Base-by-base conservation (phyloP, 2,329 filamentous ascomycete species). In the Talaromyces piceae region DNA sequence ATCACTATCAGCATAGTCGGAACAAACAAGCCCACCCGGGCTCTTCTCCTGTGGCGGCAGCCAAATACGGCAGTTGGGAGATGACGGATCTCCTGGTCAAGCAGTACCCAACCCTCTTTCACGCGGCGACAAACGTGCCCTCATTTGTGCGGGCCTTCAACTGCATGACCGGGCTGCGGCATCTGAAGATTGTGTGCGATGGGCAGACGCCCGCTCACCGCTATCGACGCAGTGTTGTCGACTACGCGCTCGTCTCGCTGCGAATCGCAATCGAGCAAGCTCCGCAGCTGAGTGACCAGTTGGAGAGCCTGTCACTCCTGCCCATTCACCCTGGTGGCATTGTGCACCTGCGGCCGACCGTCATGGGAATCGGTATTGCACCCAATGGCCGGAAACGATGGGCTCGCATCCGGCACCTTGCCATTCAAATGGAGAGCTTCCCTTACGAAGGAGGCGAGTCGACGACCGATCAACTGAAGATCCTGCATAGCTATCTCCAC, bases 41-140 rank as follows among this genome's bases (percentile, higher is more conserved):
- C 6, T 37, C 33, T 37, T 37, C 33, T 18, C 33, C 33, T 2
- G 3, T 4, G 33, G 20, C 49, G n/a, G 47, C 58, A 27, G 86
- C 86, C 47, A 91, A 88, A 70, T 94, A 94, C 66, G 87, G 86
- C 58, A 87, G 84, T 65, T 77, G 80, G 59, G 86, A 88, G 61
- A 81, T 93, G 61, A 89, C 84, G 55, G 86, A 91, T 63, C 78
- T 94, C 53, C 77, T 95, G 54, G 87, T 88, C 12, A 83, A 88
- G 64, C 89, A 95, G 70, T 95, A 94, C 62, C 88, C 88, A 48
- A 88, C 90, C 5, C 73, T 95, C 2, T 95, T 95, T 71, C 90
- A 95, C 63, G 87, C 89, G 5, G 87, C 90, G 6, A 91, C 88
- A 54, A 93, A 95, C 63, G 85, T 94, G 5, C 81, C 87, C 4